Percentiles rank a stretch among this genome's conserved stretches.
Conservation (phyloP, 805 yeast species). For the Cyberlindnera misumaiensis region DNA sequence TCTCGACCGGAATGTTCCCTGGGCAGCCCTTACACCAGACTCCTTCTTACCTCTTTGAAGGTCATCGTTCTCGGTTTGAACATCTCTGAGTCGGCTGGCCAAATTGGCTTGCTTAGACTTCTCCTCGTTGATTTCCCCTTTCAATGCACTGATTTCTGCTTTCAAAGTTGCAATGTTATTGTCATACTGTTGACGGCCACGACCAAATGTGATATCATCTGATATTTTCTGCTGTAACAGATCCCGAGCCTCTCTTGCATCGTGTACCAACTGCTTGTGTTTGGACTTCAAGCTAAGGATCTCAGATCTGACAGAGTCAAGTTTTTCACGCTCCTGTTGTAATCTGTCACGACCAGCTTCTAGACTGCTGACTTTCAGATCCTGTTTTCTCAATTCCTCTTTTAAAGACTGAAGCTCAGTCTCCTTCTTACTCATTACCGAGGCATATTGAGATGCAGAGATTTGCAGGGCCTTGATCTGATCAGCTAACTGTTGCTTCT, state of each 20-base stretch:
- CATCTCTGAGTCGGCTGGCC: conserved; percentile 19
- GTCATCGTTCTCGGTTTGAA: conserved; percentile 30
- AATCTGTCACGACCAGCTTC: conserved; percentile 26
- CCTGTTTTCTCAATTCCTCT: conserved; percentile 21
- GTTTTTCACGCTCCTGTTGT: conserved; percentile 22
- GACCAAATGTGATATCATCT: conserved; percentile 37
- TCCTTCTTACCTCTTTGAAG: conserved; percentile 18
- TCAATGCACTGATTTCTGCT: conserved; percentile 15
- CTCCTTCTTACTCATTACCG: conserved; percentile 30
- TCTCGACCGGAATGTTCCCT: conserved; percentile 21
- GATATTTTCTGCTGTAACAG: conserved; percentile 34
- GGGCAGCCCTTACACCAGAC: conserved; percentile 17
- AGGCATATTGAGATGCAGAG: conserved; percentile 29
- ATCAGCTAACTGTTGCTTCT: conserved; percentile 35
- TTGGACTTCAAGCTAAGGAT: conserved; percentile 19
- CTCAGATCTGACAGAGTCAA: conserved; percentile 23
- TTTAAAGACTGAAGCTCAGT: conserved; percentile 26
- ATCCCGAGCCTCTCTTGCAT: conserved; percentile 35
- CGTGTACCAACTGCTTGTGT: conserved; percentile 37
- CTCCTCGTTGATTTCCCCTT: conserved; percentile 23
- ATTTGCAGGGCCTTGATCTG: conserved; percentile 33
- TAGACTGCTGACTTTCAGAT: conserved; percentile 12
- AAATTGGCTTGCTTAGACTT: conserved; percentile 24
- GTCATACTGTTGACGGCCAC: conserved; percentile 39
- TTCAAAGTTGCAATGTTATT: conserved; percentile 33